Conservation (phyloP, 176 grass and related monocot species). For the Aegilops tauschii region DNA sequence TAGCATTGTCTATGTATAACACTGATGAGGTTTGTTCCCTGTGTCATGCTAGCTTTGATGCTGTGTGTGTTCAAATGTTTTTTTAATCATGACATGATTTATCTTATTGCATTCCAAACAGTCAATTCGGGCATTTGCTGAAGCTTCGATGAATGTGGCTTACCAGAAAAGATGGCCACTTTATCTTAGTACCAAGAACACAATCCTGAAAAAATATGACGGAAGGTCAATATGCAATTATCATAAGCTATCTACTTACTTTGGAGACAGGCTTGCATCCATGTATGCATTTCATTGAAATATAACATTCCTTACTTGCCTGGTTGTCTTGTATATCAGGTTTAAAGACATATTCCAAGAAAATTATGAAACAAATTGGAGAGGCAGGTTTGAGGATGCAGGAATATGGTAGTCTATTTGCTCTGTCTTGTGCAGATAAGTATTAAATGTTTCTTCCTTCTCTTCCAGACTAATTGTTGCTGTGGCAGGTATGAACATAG, state of each 20-base stretch:
- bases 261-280: slow-evolving; percentile 6
- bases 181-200: slow-evolving; percentile 98
- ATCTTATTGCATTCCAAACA: slow-evolving; percentile 36
- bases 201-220: slow-evolving; percentile 94
- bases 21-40: slow-evolving; percentile 63
- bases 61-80: neutral
- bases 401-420: slow-evolving; percentile 78
- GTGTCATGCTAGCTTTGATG: slow-evolving; percentile 11
- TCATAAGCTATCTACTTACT: neutral
- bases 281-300: slow-evolving; percentile 9
- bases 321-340: slow-evolving; percentile 34
- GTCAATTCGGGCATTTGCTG: slow-evolving; percentile 85
- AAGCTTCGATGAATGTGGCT: slow-evolving; percentile 80
- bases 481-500: slow-evolving; percentile 86
- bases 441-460: neutral
- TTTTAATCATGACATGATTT: slow-evolving; percentile 7
- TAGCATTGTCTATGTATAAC: slow-evolving; percentile 79
- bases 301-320: neutral
- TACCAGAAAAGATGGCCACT: slow-evolving; percentile 94
- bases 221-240: slow-evolving; percentile 55
- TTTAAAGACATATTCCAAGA: slow-evolving; percentile 98
- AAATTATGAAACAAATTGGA: slow-evolving; percentile 82
- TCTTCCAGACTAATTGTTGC: neutral
- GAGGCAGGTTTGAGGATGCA: slow-evolving; percentile 64
- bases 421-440: neutral